Evolutionary conservation across 352 stramenopile species (phyloP), one percentile per base, ranked within the genome.

Genomic region (Achlya hypogyna): DNA sequence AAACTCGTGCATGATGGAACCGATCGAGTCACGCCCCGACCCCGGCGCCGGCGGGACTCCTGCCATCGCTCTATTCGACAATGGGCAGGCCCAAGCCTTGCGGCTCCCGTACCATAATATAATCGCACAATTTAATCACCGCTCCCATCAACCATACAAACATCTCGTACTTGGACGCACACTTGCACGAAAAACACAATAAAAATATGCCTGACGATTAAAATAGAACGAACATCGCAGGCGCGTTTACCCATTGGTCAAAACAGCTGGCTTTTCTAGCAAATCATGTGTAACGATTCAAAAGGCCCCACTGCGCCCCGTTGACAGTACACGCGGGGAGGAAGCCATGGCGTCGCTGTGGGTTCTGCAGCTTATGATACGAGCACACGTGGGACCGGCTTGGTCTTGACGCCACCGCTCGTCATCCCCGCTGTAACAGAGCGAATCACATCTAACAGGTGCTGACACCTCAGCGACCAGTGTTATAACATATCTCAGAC

Each of bases 1-100:
- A 29, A 93, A 78, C 74, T 91, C 83, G 42, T 78, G 87, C 81
- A 93, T 93, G 68, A 93, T 78, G 69, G 86, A 91, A 45, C 79
- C 88, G 71, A 91, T 91, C 32, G 84, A 93, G 71, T 93, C 84
- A 47, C 82, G 82, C 65, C 80, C 38, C 6, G 38, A 45, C 6
- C n/a, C n/a, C n/a, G n/a, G n/a, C n/a, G n/a, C n/a, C n/a, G 38
- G 38, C 38, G 38, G 12, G n/a, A 18, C 38, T 45, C 38, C 38
- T 45, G 38, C 38, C 38, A 45, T 45, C 38, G 38, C n/a, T 18
- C 12, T 45, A 18, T 45, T 45, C n/a, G n/a, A 45, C 38, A 45
- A 45, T 45, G 38, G 38, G 38, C 38, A 1, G n/a, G 2, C 12
- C 38, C 38, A 45, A 18, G 38, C 38, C 38, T n/a, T n/a, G n/a